Conservation (phyloP, 1,284 basidiomycete genomes). For the Bjerkandera adusta region DNA sequence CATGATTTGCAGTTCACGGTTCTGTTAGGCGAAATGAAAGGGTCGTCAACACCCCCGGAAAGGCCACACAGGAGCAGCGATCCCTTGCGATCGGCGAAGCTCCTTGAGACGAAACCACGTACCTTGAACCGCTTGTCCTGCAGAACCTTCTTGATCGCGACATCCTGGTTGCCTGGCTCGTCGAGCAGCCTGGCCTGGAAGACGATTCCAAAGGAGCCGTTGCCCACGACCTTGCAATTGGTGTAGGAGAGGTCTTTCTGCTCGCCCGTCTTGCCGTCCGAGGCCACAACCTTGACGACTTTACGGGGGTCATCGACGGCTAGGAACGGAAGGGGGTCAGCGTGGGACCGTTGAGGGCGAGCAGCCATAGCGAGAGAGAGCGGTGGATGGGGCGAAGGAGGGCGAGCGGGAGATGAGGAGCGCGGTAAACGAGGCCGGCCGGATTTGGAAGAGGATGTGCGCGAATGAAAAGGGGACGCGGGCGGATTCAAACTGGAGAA, state of each 20-base stretch:
- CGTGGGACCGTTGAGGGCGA: conserved; percentile 6
- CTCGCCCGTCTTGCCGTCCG: conserved; percentile 91
- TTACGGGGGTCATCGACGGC: conserved; percentile 94
- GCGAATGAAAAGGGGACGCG: conserved; percentile 17
- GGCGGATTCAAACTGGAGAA: conserved; percentile 26
- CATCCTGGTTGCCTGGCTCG: conserved; percentile 70
- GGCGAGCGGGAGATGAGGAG: conserved; percentile 13
- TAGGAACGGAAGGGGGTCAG: conserved; percentile 29
- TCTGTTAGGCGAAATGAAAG: conserved; percentile 47
- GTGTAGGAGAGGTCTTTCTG: conserved; percentile 91
- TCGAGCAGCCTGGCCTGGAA: conserved; percentile 83
- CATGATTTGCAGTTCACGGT: conserved; percentile 99
- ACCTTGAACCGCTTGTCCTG: conserved; percentile 99
- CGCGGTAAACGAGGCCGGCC: conserved; percentile 16
- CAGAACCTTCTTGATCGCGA: conserved; percentile 99
- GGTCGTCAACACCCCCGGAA: background rate
- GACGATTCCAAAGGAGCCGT: conserved; percentile 98
- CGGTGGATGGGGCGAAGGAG: conserved; percentile 20
- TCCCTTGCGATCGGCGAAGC: conserved; percentile 8
- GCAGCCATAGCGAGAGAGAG: conserved; percentile 15
- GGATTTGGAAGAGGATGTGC: conserved; percentile 17
- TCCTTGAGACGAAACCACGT: conserved; percentile 28
- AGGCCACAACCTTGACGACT: conserved; percentile 92
- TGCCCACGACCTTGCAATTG: conserved; percentile 97
- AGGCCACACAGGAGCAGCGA: conserved; percentile 3